phyloP scores from a whole-genome alignment of 2,329 filamentous ascomycete genomes.

The Penicillium hesseltinei region DNA sequence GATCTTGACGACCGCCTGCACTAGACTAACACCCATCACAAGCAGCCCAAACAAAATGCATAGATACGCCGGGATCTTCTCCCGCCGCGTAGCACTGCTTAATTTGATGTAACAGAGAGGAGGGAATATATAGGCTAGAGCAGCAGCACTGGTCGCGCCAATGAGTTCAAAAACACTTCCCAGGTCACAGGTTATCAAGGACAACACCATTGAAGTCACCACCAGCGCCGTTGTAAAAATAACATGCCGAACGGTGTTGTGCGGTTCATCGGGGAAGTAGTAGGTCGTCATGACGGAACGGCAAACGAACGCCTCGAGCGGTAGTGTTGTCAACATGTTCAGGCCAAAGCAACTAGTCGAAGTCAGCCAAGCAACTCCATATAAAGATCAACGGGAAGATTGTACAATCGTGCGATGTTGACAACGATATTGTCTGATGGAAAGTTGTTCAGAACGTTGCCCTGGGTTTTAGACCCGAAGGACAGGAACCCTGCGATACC shows the following conservation, averaged over 20 bases:
- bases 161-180: constrained; percentile 95
- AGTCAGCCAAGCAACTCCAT: constrained; percentile 19
- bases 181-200: constrained; percentile 85
- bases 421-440: constrained; percentile 86
- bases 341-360: constrained; percentile 74
- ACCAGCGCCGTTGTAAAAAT: constrained; percentile 83
- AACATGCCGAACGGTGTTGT: constrained; percentile 79
- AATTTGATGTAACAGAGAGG: constrained; percentile 94
- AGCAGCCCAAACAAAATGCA: constrained; percentile 73
- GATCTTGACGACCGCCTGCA: constrained; percentile 71
- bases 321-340: constrained; percentile 97
- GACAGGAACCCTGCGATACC: constrained; percentile 86
- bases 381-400: not conserved
- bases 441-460: constrained; percentile 98
- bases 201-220: constrained; percentile 71
- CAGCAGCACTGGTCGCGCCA: constrained; percentile 89
- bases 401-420: constrained; percentile 80
- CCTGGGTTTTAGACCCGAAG: constrained; percentile 86
- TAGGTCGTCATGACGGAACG: constrained; percentile 95
- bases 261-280: constrained; percentile 68
- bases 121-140: constrained; percentile 90
- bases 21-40: constrained; percentile 78
- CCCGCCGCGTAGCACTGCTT: constrained; percentile 72
- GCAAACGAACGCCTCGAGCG: constrained; percentile 95
- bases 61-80: constrained; percentile 67